Conservation (phyloP, 1,139 yeast genomes). For the Tardiomyces blankii region DNA sequence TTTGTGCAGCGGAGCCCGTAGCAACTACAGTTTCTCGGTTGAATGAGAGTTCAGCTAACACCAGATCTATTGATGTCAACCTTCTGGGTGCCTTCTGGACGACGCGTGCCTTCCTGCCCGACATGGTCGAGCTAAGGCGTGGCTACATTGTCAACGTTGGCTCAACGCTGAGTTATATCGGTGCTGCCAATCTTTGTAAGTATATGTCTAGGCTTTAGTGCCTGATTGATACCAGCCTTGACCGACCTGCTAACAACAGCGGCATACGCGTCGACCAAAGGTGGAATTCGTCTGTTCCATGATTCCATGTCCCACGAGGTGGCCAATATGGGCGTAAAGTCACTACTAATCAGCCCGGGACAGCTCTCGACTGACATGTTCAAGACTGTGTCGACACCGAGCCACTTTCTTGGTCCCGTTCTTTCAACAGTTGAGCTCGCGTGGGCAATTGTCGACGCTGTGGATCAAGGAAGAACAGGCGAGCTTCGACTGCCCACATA, state of each 20-base stretch:
- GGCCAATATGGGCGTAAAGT: conserved; percentile 45
- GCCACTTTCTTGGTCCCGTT: conserved; percentile 63
- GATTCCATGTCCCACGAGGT: conserved; percentile 65
- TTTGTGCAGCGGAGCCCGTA: too few species aligned
- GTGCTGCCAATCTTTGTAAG: conserved; percentile 48
- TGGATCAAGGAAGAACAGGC: conserved; percentile 52
- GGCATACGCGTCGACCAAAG: conserved; percentile 79
- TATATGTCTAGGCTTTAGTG: too few species aligned
- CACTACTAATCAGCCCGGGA: conserved; percentile 73
- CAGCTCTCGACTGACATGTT: conserved; percentile 66
- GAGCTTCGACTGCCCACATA: conserved; percentile 63
- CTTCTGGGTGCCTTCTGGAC: conserved; percentile 45
- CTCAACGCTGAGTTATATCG: conserved; percentile 58
- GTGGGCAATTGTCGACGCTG: conserved; percentile 36
- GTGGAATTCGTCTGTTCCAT: conserved; percentile 70
- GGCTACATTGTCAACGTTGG: conserved; percentile 38
- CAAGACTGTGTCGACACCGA: conserved; percentile 56
- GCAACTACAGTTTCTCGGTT: too few species aligned
- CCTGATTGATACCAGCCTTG: too few species aligned
- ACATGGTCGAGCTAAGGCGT: conserved; percentile 15
- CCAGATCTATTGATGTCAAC: conserved; percentile 41
- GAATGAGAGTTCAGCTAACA: too few species aligned
- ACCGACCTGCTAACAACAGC: conserved; percentile 12
- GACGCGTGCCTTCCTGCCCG: conserved; percentile 33
- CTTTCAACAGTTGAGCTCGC: conserved; percentile 58